These are phyloP conservation scores for Sarcomyxa edulis DNA, from an alignment of 768 basidiomycete species.

Conservation along the genomic window DNA sequence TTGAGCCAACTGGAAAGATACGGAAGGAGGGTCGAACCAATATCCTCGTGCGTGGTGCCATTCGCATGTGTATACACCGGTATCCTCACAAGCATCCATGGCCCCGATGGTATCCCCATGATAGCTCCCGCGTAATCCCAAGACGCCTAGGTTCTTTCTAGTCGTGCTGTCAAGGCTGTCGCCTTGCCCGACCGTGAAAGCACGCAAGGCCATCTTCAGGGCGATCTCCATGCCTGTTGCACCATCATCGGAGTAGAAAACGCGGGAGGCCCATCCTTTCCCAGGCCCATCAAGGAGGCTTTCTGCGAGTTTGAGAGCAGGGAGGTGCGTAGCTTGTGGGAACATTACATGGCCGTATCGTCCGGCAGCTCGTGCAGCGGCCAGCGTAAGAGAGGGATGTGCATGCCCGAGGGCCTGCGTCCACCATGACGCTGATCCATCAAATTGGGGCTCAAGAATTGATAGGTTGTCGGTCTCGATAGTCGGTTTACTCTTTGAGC, in stretches of 20 bases:
- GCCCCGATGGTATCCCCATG: conserved; percentile 97
- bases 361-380: conserved; percentile 86
- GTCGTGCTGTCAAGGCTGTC: conserved; percentile 26
- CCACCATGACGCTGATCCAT: conserved; percentile 98
- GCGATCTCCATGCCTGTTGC: conserved; percentile 98
- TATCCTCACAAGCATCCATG: conserved; percentile 93
- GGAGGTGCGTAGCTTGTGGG: conserved; percentile 81
- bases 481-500: conserved; percentile 19
- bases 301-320: conserved; percentile 83
- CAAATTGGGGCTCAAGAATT: conserved; percentile 60
- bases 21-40: conserved; percentile 89
- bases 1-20: conserved; percentile 61
- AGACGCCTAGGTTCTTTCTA: conserved; percentile 58
- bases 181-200: conserved; percentile 41
- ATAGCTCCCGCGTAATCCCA: conserved; percentile 90
- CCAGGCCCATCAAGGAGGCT: conserved; percentile 78
- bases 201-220: conserved; percentile 91
- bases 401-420: conserved; percentile 90
- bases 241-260: conserved; percentile 92
- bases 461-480: conserved; percentile 17
- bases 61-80: conserved; percentile 91
- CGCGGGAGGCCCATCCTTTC: conserved; percentile 84
- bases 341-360: conserved; percentile 98
- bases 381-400: conserved; percentile 68
- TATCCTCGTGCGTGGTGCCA: conserved; percentile 92